Evolutionary conservation across 2,329 filamentous ascomycete genomes (phyloP).

Genomic region (Pseudogymnoascus verrucosus): DNA sequence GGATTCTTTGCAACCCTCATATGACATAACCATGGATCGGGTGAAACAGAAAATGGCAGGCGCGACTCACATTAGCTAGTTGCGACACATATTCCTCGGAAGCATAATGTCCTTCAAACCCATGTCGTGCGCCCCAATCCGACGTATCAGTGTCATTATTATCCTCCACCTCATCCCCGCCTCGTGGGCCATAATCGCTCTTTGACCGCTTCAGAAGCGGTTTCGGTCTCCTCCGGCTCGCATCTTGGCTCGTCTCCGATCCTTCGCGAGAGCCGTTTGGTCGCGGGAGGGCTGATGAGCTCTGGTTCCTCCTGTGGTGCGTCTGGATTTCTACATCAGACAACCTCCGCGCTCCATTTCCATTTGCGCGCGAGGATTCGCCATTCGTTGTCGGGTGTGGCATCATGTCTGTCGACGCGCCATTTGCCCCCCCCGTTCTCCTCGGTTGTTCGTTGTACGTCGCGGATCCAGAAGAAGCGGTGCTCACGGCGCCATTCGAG

Average conservation of each 20-base stretch:
- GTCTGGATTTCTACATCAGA: background rate
- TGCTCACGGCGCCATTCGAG: slow-evolving; percentile 8
- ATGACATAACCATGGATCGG: slow-evolving; percentile 3
- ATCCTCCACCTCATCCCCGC: slow-evolving; percentile 19
- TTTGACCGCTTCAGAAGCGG: slow-evolving; percentile 34
- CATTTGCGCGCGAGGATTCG: background rate
- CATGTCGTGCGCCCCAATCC: slow-evolving; percentile 46
- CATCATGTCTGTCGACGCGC: background rate
- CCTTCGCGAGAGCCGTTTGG: background rate
- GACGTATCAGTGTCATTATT: slow-evolving; percentile 22
- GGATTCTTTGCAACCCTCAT: background rate
- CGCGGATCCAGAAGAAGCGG: background rate
- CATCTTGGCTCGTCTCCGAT: slow-evolving; percentile 20
- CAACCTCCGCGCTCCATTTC: background rate
- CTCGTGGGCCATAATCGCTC: slow-evolving; percentile 42
- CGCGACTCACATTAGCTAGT: slow-evolving; percentile 49
- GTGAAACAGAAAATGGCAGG: slow-evolving; percentile 18
- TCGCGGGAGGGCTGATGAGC: background rate
- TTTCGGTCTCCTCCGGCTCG: slow-evolving; percentile 18
- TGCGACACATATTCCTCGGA: slow-evolving; percentile 63
- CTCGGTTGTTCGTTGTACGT: background rate
- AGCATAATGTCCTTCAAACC: slow-evolving; percentile 65
- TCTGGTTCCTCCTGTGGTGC: background rate
- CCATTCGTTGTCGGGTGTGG: background rate
- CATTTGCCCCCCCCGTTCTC: background rate